Evolutionary conservation across 176 grass and related monocot genomes (phyloP).

Genomic region (Triticum aestivum): DNA sequence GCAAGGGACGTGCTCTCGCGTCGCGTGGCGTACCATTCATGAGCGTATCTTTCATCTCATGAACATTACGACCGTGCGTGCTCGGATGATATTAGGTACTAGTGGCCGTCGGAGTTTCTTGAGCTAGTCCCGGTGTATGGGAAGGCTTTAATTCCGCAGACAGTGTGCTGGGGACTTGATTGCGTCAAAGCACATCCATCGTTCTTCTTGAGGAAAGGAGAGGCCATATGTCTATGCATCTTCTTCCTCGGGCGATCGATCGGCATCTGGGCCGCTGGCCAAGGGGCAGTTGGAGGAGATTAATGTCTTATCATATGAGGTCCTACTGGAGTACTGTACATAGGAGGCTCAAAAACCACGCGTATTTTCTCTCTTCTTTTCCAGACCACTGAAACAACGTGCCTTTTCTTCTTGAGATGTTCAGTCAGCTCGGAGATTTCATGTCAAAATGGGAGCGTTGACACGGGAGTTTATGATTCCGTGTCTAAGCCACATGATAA

Average conservation of each 20-base stretch:
- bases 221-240: background rate
- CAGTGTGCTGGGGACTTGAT: background rate
- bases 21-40: background rate
- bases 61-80: background rate
- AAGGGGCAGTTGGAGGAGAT: background rate
- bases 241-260: background rate
- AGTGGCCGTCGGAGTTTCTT: background rate
- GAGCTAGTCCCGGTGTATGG: background rate
- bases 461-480: background rate
- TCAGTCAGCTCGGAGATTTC: background rate
- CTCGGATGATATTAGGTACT: background rate
- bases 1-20: background rate
- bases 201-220: background rate
- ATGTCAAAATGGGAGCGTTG: background rate
- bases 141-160: background rate
- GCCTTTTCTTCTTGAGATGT: background rate
- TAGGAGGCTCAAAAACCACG: background rate
- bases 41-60: background rate
- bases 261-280: background rate
- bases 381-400: background rate
- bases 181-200: background rate
- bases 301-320: background rate
- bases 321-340: too few relatives aligned
- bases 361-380: background rate
- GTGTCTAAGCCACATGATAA: background rate